Base-by-base conservation (phyloP, 495 filamentous ascomycete genomes). In the Glutinoglossum americanum region DNA sequence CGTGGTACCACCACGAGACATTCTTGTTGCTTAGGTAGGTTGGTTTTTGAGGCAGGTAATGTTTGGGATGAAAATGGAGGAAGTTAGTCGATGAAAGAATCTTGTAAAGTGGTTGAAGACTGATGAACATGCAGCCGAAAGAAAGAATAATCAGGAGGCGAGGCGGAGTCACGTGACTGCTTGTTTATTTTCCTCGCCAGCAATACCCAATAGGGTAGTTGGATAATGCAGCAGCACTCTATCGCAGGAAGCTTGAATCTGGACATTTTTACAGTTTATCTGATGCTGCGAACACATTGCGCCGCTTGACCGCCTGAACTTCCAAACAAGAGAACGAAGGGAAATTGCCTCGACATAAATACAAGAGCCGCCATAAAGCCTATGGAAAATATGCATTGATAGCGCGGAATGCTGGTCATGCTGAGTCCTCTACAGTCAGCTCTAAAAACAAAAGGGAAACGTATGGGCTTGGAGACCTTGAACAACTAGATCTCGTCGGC, bases 1-100 rank as follows among this genome's bases (percentile, higher is more conserved):
- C 32, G 92, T 98, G 45, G 89, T 94, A 57, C 84, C 81, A 56
- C 82, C 82, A 63, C 89, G 87, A 78, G 89, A 95, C 89, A 95
- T 96, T 64, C 62, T 74, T 69, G 15, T 21, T 28, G 45, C 21
- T 11, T 28, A 41, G 26, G 19, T 55, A 17, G 1, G 54, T 35
- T 44, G 25, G 10, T 56, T 44, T 8, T 10, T 55, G 13, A 33
- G 27, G 21, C 17, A n/a, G 15, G 2, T 10, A 35, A 33, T 55
- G 9, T 33, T 33, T 33, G 30, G 3, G 15, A 55, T 23, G 21
- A 33, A 55, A 28, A 25, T 33, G 35, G 35, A 28, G 7, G 53
- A 9, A 41, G 19, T 9, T 28, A n/a, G 35, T 28, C 33, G 47
- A 23, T 49, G 25, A 25, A 27, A 27, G 19, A 49, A 3, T 23